Percentiles rank a stretch among this genome's conserved stretches.
Conservation (phyloP, 2,329 filamentous ascomycete species). For the Colletotrichum lentis region DNA sequence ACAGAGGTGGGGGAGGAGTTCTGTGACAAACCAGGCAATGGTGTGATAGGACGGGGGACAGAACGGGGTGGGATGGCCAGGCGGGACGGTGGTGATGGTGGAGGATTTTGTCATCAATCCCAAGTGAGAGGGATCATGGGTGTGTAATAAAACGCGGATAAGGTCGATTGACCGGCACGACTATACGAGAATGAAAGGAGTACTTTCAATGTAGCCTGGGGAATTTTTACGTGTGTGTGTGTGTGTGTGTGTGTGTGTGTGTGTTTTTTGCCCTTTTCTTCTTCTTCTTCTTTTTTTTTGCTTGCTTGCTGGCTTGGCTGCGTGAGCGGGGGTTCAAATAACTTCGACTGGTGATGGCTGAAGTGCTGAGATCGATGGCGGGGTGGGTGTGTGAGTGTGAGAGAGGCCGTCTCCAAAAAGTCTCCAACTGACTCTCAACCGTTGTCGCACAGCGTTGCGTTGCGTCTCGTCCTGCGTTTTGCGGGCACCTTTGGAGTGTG, state of each 20-base stretch:
- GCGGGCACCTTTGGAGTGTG: not conserved
- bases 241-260: not conserved
- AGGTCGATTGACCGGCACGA: slow-evolving; percentile 8
- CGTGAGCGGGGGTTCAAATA: slow-evolving; percentile 7
- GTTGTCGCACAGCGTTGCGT: slow-evolving; percentile 25
- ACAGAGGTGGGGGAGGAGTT: slow-evolving; percentile 33
- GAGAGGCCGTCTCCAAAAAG: slow-evolving; percentile 1
- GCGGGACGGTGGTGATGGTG: not conserved
- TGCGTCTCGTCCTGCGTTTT: slow-evolving; percentile 25
- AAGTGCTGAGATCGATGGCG: not conserved
- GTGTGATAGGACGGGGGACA: slow-evolving; percentile 28
- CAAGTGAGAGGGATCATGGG: slow-evolving; percentile 35
- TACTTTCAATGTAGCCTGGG: slow-evolving; percentile 1
- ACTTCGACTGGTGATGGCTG: not conserved
- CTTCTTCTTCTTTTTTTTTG: not conserved
- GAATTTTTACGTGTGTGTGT: not conserved
- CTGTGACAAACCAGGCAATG: slow-evolving; percentile 30
- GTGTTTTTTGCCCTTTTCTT: no score
- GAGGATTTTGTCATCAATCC: slow-evolving; percentile 15
- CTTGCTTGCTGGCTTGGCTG: not conserved
- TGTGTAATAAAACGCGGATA: slow-evolving; percentile 25
- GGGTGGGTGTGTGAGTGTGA: not conserved
- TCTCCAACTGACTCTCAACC: slow-evolving; percentile 4
- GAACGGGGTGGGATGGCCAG: slow-evolving; percentile 14
- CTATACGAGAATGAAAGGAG: slow-evolving; percentile 1